Evolutionary conservation across 352 stramenopile species (phyloP).

Genomic region (Hyphochytrium catenoides): DNA sequence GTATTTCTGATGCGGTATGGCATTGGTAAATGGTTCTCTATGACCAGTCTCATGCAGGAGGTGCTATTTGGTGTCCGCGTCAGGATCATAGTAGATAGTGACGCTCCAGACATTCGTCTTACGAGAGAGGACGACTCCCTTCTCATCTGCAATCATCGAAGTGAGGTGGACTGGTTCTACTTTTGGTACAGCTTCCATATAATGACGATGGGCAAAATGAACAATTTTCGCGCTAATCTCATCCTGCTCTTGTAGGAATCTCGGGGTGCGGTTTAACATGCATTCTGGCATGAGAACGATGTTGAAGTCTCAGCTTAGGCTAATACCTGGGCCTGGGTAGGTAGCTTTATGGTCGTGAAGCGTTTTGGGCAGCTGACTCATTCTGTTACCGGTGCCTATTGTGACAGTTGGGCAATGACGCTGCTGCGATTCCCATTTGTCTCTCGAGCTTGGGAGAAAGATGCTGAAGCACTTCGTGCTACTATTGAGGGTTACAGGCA

Average conservation of each 20-base stretch:
- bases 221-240: not conserved
- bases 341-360: not conserved
- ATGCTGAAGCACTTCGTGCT: constrained; percentile 20
- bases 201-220: constrained; percentile 3
- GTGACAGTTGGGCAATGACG: constrained; percentile 26
- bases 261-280: constrained; percentile 26
- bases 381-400: not conserved
- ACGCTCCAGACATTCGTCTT: too few relatives aligned
- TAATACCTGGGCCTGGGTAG: constrained; percentile 22
- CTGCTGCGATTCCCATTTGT: constrained; percentile 42
- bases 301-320: constrained; percentile 39
- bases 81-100: too few relatives aligned
- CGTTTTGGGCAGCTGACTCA: not conserved
- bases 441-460: constrained; percentile 34
- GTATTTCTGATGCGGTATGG: too few relatives aligned
- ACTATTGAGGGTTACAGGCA: constrained; percentile 27
- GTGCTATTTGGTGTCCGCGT: too few relatives aligned
- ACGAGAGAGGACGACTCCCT: constrained; percentile 28
- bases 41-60: too few relatives aligned
- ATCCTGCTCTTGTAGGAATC: constrained; percentile 15
- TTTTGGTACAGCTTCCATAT: constrained; percentile 19
- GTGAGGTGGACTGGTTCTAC: constrained; percentile 53
- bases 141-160: constrained; percentile 44
- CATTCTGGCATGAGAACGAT: constrained; percentile 46
- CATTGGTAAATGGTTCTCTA: too few relatives aligned